Evolutionary conservation across 208 protist species (phyloP).

Genomic region (Acanthamoeba sp.): DNA sequence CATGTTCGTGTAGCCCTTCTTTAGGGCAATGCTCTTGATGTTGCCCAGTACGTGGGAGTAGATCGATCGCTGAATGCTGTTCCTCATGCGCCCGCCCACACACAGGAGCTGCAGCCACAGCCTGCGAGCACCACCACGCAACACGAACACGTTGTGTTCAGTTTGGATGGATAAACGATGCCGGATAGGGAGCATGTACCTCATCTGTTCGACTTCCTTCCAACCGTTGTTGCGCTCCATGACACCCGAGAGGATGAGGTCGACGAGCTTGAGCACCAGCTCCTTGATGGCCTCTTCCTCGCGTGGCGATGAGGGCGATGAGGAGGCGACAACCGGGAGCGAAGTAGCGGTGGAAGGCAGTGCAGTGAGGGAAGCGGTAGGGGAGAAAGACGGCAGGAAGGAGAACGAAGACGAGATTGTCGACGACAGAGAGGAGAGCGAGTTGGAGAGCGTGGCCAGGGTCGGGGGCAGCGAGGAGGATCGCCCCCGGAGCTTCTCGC

Average conservation of each 20-base stretch:
- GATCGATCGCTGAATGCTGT: slow-evolving; percentile 53
- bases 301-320: neutral
- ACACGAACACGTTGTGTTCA: neutral
- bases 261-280: slow-evolving; percentile 55
- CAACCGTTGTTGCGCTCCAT: slow-evolving; percentile 54
- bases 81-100: slow-evolving; percentile 3
- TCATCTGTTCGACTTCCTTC: slow-evolving; percentile 67
- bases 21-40: slow-evolving; percentile 8
- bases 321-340: neutral
- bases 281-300: slow-evolving; percentile 70
- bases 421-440: neutral
- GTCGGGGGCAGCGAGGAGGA: slow-evolving; percentile 12
- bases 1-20: slow-evolving; percentile 44
- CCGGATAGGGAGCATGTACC: neutral
- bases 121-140: neutral
- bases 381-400: slow-evolving; percentile 34
- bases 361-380: neutral
- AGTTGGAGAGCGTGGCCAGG: slow-evolving; percentile 38
- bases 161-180: no score
- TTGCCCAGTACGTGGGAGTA: slow-evolving; percentile 49
- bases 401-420: slow-evolving; percentile 48
- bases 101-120: slow-evolving; percentile 53
- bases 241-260: slow-evolving; percentile 33
- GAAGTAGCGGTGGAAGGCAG: neutral
- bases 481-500: neutral